A percentile compares a stretch with the other conserved stretches of the same genome.
These are phyloP conservation scores for Podaxis mareebaensis DNA, from an alignment of 768 basidiomycete species.

Conservation along the genomic window DNA sequence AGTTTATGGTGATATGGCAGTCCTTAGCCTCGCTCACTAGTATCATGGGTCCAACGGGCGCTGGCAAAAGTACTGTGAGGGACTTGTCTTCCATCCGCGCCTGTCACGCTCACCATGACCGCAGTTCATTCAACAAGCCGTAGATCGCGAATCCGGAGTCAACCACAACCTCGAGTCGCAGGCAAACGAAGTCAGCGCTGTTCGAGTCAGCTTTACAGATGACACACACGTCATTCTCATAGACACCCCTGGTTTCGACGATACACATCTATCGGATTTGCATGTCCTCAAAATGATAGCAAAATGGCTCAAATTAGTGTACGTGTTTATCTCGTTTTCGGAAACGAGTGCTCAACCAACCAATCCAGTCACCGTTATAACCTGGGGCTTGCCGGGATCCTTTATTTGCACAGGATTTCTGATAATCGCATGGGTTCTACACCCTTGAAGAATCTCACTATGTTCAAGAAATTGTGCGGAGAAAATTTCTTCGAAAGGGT, in stretches of 20 bases:
- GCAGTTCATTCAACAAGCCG: not conserved
- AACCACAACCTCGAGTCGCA: not conserved
- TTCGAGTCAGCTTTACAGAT: not conserved
- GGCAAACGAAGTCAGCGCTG: not conserved
- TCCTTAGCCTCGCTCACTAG: not conserved
- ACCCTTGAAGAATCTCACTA: constrained; percentile 1
- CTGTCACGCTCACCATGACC: not conserved
- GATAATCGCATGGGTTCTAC: constrained; percentile 12
- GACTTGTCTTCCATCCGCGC: no score
- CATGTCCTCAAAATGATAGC: not conserved
- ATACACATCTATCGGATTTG: not conserved
- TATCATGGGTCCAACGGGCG: not conserved
- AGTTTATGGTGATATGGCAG: not conserved
- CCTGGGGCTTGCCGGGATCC: constrained; percentile 7
- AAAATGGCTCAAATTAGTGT: not conserved
- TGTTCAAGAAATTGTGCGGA: constrained; percentile 23
- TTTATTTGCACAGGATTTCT: constrained; percentile 18
- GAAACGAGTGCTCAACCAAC: not conserved
- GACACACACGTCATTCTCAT: not conserved
- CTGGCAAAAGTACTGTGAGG: not conserved
- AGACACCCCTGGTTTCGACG: constrained; percentile 8
- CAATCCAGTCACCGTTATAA: not conserved
- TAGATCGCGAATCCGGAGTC: not conserved
- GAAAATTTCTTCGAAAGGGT: not conserved
- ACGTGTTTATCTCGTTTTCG: not conserved